A percentile compares a stretch with the other conserved stretches of the same genome.
Conservation (phyloP, 1,284 basidiomycete genomes). For the Coniferiporia sulphurascens region DNA sequence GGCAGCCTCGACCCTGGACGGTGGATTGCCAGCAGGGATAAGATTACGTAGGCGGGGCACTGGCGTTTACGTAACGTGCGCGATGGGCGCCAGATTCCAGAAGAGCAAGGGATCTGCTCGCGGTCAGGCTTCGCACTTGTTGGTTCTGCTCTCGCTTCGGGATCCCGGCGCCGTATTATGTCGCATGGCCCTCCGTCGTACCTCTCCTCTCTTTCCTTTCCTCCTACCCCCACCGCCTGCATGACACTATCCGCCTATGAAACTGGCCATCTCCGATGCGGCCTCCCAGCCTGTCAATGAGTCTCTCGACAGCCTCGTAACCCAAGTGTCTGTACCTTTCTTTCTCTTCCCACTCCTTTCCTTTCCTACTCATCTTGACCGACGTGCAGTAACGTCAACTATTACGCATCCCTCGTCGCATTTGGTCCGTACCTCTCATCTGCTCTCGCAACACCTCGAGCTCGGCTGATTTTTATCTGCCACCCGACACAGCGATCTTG, state of each 20-base stretch:
- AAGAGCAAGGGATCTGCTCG: too few relatives aligned
- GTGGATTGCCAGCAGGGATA: too few relatives aligned
- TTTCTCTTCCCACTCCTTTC: neutral
- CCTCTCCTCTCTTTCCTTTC: neutral
- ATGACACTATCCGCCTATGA: neutral
- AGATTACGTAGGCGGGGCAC: too few relatives aligned
- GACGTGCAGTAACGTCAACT: slow-evolving; percentile 5
- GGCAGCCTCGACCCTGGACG: too few relatives aligned
- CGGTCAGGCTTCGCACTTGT: too few relatives aligned
- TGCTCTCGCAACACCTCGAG: neutral
- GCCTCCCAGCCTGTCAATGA: neutral
- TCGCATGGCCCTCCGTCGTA: neutral
- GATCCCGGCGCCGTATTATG: too few relatives aligned
- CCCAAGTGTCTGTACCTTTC: slow-evolving; percentile 8
- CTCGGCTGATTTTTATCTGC: neutral
- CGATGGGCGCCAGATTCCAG: too few relatives aligned
- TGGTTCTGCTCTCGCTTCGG: too few relatives aligned
- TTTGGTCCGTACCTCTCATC: slow-evolving; percentile 7
- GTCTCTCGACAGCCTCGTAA: neutral
- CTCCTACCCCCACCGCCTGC: neutral
- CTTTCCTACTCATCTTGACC: neutral
- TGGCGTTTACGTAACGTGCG: too few relatives aligned
- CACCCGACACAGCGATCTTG: slow-evolving; percentile 8
- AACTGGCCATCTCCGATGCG: neutral
- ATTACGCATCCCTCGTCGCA: slow-evolving; percentile 14